These are phyloP conservation scores for Chiua virens DNA, from an alignment of 768 basidiomycete species.

Conservation along the genomic window DNA sequence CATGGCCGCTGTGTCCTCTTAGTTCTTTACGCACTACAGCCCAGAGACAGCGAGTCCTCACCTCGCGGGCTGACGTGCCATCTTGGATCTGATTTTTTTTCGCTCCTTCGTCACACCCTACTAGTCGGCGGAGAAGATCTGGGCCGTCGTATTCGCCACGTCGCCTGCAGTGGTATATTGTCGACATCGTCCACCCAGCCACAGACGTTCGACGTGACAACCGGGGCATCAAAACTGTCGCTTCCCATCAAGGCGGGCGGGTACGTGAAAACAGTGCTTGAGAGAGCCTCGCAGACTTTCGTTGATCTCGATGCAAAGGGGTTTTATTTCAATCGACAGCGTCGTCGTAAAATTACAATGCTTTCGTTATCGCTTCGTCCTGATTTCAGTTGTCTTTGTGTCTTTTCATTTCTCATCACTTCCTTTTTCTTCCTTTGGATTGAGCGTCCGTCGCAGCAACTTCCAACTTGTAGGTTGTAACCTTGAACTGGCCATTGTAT, in stretches of 20 bases:
- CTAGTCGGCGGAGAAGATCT: too few relatives aligned
- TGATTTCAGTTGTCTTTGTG: too few relatives aligned
- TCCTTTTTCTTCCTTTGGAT: too few relatives aligned
- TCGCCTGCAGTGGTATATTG: conserved; percentile 56
- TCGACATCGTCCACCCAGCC: conserved; percentile 44
- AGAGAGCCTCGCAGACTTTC: conserved; percentile 45
- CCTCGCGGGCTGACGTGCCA: too few relatives aligned
- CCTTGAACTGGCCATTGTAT: too few relatives aligned
- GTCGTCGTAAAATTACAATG: conserved; percentile 68
- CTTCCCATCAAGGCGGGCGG: conserved; percentile 55
- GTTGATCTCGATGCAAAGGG: conserved; percentile 47
- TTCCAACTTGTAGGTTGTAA: too few relatives aligned
- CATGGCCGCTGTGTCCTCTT: conserved; percentile 49
- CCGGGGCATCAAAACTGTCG: conserved; percentile 64
- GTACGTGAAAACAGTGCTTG: conserved; percentile 49
- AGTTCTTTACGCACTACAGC: too few relatives aligned
- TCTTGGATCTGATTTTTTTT: too few relatives aligned
- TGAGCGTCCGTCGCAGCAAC: too few relatives aligned
- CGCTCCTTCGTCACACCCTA: too few relatives aligned
- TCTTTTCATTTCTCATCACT: too few relatives aligned
- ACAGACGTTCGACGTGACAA: conserved; percentile 47
- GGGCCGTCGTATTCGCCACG: conserved; percentile 65
- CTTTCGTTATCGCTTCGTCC: conserved; percentile 46
- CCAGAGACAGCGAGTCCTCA: too few relatives aligned
- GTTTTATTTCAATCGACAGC: conserved; percentile 60